A percentile compares a stretch with the other conserved stretches of the same genome.
Conservation (phyloP, 2,329 filamentous ascomycete genomes). For the Diaporthe australafricana region DNA sequence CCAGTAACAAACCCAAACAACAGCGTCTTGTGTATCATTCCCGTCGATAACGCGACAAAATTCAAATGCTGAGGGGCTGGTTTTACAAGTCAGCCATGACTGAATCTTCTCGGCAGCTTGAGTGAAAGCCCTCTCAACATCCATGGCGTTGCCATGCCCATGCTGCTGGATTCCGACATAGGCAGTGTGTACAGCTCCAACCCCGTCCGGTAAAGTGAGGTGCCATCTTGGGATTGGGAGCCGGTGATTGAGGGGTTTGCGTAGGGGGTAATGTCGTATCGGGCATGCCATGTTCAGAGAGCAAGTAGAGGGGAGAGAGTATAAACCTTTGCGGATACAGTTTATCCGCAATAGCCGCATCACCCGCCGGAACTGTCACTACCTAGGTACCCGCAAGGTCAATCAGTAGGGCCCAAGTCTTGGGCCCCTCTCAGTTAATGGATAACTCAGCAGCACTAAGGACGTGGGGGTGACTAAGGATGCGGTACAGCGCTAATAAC, state of each 20-base stretch:
- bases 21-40: not conserved
- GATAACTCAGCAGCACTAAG: not conserved
- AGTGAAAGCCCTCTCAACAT: not conserved
- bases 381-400: not conserved
- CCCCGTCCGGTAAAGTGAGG: not conserved
- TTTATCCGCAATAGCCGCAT: not conserved
- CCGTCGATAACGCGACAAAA: not conserved
- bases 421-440: not conserved
- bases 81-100: not conserved
- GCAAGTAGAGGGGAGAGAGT: not conserved
- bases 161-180: not conserved
- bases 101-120: not conserved
- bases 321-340: not conserved
- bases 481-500: not conserved
- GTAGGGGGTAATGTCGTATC: not conserved
- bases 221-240: constrained; percentile 7
- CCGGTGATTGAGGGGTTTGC: constrained; percentile 3
- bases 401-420: not conserved
- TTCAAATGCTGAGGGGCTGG: not conserved
- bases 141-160: not conserved
- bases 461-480: not conserved
- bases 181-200: not conserved
- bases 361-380: not conserved
- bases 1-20: not conserved
- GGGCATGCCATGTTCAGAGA: constrained; percentile 8